Base-by-base conservation (phyloP, 805 yeast species). In the Candida incommunis region DNA sequence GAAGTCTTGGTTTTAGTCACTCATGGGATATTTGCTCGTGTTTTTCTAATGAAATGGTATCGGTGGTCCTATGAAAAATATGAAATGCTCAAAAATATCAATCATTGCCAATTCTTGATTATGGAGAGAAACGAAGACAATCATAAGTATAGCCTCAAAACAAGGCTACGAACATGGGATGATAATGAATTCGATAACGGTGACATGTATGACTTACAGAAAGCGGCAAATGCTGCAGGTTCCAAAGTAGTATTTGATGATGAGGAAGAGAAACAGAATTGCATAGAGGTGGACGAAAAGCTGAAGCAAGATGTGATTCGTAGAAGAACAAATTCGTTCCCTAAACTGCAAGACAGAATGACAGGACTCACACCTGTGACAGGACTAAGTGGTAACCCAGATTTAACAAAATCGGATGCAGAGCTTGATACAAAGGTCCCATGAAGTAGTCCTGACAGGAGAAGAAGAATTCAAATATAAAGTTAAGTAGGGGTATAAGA, bases 1-100 rank as follows among this genome's bases (percentile, higher is more conserved):
- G 75, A 76, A 48, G 81, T 87, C 18, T 70, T 86, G 34, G 86
- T 88, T 2, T 64, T 88, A 37, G 95, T 88, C 35, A 82, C 95
- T 3, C 96, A 88, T 60, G 96, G 96, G 7, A 84, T 88, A 15
- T 86, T 94, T 90, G 82, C 94, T 3, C 68, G 96, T 35, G 96
- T 88, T 5, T 88, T 88, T 54, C 62, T 88, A 40, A 86, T 87
- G 87, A 83, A 87, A 55, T 88, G 96, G 96, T 88, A 78, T 59
- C 68, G 95, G 47, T 88, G 96, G 96, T 72, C 82, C 1, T 90
- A 82, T 57, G 96, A 87, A 59, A 78, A 80, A 57, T 88, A 87
- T 62, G 96, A 88, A 62, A 71, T 80, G 41, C 69, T 88, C 50
- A 73, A 80, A 48, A 88, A 88, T 59, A 76, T 88, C 15, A 86